Conservation (phyloP, 768 basidiomycete genomes). For the Trametes cinnabarina region DNA sequence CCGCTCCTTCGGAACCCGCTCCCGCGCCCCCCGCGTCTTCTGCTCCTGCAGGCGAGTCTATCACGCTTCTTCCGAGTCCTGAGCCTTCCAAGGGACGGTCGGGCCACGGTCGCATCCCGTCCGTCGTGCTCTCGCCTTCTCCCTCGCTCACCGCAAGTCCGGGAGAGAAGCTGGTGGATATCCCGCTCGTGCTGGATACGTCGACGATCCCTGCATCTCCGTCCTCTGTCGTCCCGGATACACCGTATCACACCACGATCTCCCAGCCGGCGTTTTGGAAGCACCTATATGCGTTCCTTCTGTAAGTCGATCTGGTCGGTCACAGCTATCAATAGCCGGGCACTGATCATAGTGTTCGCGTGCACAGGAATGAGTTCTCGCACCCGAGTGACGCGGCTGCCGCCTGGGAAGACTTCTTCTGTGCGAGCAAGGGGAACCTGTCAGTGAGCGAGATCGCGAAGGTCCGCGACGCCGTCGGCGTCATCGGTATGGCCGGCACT, state of each 20-base stretch:
- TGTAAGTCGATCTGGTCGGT: too few relatives aligned
- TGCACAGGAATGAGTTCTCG: slow-evolving; percentile 56
- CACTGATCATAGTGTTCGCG: too few relatives aligned
- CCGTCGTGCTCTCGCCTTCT: slow-evolving; percentile 75
- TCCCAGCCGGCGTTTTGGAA: slow-evolving; percentile 81
- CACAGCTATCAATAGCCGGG: too few relatives aligned
- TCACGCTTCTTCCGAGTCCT: slow-evolving; percentile 20
- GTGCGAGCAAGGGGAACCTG: slow-evolving; percentile 75
- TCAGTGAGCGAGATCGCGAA: slow-evolving; percentile 86
- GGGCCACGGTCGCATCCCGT: slow-evolving; percentile 68
- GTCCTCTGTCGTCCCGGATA: slow-evolving; percentile 29
- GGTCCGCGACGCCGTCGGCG: slow-evolving; percentile 85
- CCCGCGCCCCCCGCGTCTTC: slow-evolving; percentile 20
- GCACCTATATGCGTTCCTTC: slow-evolving; percentile 61
- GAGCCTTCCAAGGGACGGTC: slow-evolving; percentile 29
- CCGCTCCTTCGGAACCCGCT: neutral
- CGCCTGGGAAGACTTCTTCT: slow-evolving; percentile 86
- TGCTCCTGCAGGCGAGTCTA: slow-evolving; percentile 5
- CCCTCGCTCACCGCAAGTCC: slow-evolving; percentile 48
- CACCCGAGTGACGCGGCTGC: slow-evolving; percentile 60
- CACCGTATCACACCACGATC: slow-evolving; percentile 66
- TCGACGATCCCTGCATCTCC: slow-evolving; percentile 42
- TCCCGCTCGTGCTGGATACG: slow-evolving; percentile 67
- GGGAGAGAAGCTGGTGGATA: slow-evolving; percentile 53
- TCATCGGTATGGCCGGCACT: slow-evolving; percentile 85